Percentiles rank a stretch among this genome's conserved stretches.
Evolutionary conservation across 257 asterid species (phyloP).

Genomic region (Marsdenia floribunda): DNA sequence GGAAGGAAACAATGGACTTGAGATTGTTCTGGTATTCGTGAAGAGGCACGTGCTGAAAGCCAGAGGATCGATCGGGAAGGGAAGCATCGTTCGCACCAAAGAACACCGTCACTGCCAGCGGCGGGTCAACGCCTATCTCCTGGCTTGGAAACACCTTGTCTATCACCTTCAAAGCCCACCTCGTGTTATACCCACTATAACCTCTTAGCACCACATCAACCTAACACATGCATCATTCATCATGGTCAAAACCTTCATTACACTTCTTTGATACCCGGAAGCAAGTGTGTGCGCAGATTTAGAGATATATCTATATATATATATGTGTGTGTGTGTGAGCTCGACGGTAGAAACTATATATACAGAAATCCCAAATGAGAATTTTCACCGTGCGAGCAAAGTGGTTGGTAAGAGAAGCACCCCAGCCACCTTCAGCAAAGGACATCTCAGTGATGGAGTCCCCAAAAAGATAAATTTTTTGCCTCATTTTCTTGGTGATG

Average conservation of each 20-base stretch:
- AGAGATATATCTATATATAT: no score
- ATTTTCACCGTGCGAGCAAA: conserved; percentile 52
- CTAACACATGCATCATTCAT: conserved; percentile 24
- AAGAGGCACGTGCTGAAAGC: conserved; percentile 75
- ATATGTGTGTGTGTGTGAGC: neutral
- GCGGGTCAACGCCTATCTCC: conserved; percentile 20
- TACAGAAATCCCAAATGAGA: no score
- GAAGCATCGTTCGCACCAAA: conserved; percentile 93
- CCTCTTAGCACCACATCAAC: conserved; percentile 90
- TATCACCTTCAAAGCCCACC: conserved; percentile 64
- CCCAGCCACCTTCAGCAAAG: conserved; percentile 78
- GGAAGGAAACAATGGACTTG: conserved; percentile 49
- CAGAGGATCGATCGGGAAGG: conserved; percentile 51
- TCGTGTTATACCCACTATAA: conserved; percentile 82
- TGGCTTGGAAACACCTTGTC: conserved; percentile 48
- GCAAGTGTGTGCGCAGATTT: no score
- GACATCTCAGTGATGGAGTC: conserved; percentile 85
- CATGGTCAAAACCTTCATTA: neutral
- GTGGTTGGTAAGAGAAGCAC: conserved; percentile 72
- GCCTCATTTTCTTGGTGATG: conserved; percentile 45
- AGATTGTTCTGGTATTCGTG: conserved; percentile 69
- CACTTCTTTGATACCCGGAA: no score
- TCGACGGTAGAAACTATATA: neutral
- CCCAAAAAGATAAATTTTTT: conserved; percentile 77
- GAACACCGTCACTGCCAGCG: conserved; percentile 74